Base-by-base conservation (phyloP, 2,329 filamentous ascomycete species). In the Cercospora citrullina region DNA sequence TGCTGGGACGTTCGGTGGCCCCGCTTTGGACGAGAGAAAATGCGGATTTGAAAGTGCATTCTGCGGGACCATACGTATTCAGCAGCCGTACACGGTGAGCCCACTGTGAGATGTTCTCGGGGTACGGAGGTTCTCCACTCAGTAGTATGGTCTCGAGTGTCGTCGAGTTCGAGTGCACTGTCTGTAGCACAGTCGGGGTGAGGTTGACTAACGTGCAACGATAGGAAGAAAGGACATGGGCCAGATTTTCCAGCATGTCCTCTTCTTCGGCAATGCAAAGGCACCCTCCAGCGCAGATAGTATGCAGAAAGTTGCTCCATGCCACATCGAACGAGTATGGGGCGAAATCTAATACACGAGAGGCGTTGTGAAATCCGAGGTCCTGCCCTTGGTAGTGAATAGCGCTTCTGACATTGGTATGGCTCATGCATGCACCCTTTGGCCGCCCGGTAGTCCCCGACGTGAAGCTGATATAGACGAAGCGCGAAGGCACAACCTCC, bases 111-210 rank as follows among this genome's bases (percentile, higher is more conserved):
- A 82, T 77, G 66, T 80, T 76, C 28, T 76, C 76, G 28, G 76
- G 72, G 6, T 78, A 75, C 70, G 80, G 78, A 36, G 79, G 78
- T 64, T 84, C 82, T 16, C 82, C 82, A 4, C 69, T 69, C 23
- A 69, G 59, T 3, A 66, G 57, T 33, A 71, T 59, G 6, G 64
- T 63, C 18, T 63, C 16, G 2, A 71, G 62, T 16, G 60, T 59
- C 8, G 64, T 12, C 2, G 63, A 36, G n/a, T 26, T 55, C 0
- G 80, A 79, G 10, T 81, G 77, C 2, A 85, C 62, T 0, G 80
- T 80, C 16, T 80, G 79, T 0, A 86, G 84, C 16, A 90, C 80
- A 0, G 86, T 81, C 1, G 87, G 85, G 0, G 88, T 89, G 73
- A 88, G 81, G 70, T 85, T 82, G 0, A 83, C 83, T 80, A 84